Conservation (phyloP, 108 stramenopile genomes). For the Cylindrotheca closterium region DNA sequence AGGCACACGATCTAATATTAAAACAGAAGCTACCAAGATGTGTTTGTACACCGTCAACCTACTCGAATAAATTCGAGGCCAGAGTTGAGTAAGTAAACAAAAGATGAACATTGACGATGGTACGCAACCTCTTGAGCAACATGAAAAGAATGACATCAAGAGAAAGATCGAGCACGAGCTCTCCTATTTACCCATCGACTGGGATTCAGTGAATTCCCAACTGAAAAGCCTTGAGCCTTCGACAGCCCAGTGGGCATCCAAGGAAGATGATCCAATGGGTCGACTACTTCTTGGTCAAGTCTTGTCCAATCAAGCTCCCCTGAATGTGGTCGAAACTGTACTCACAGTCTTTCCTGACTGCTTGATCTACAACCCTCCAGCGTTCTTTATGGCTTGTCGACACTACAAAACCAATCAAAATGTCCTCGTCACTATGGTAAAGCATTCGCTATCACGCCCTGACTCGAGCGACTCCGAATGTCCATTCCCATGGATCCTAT, state of each 20-base stretch:
- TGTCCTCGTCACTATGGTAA: constrained; percentile 2
- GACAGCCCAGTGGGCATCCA: not conserved
- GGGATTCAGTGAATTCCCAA: constrained; percentile 4
- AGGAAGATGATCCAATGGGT: constrained; percentile 20
- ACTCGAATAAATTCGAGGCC: no score
- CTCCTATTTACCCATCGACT: no score
- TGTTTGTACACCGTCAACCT: no score
- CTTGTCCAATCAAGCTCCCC: constrained; percentile 14
- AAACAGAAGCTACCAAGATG: no score
- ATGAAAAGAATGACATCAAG: no score
- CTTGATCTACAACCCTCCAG: constrained; percentile 22
- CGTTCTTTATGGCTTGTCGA: constrained; percentile 23
- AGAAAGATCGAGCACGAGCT: no score
- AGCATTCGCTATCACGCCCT: not conserved
- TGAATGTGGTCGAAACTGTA: constrained; percentile 9
- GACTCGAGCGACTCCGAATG: not conserved
- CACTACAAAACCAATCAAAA: not conserved
- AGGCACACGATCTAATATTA: no score
- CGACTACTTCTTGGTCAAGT: constrained; percentile 12
- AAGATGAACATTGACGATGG: no score
- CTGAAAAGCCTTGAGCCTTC: constrained; percentile 1
- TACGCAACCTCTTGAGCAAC: no score
- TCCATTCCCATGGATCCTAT: constrained; percentile 31
- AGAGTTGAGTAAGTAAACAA: no score
- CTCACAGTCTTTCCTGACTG: constrained; percentile 14